Evolutionary conservation across 176 grass and related monocot species (phyloP), one percentile per base, ranked within the genome.

Genomic region (Juncus effusus): DNA sequence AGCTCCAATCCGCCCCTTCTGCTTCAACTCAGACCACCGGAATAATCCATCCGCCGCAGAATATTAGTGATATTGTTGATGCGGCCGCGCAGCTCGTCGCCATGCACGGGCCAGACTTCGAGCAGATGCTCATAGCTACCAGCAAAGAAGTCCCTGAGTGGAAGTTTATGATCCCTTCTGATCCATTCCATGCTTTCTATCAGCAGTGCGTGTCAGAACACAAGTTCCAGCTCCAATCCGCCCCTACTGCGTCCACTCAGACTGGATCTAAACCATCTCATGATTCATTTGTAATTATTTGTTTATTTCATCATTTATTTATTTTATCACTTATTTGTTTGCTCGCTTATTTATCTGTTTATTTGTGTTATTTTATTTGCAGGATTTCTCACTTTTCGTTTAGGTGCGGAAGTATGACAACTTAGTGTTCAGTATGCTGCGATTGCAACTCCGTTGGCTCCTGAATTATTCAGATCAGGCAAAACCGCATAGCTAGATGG

Each of bases 41-140:
- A n/a, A 97, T 97, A 64, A 97, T 97, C 85, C 78, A 89, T 64
- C 94, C 94, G n/a, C 88, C 94, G 14, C 88, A 80, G 1, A 82
- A 89, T 70, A 92, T 97, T 69, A 72, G 82, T 8, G 78, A 81
- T 3, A 93, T 97, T 37, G 86, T 97, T 13, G 85, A 97, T 73
- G 92, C 92, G 82, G 89, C 83, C 5, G 94, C 88, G 40, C 61
- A 76, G 70, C 89, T 92, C 68, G 94, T 97, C 50, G 80, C 94
- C 64, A 92, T 89, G 67, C 92, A 97, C 60, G 94, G 94, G 0
- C 85, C 88, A 3, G 80, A 92, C 51, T 45, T 45, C 42, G 42
- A 45, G 42, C 42, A 7, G 61, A 80, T 80, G 70, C 83, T 90
- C 75, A 63, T 92, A 52, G 62, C 75, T 45, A 45, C 5, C 42